phyloP scores from a whole-genome alignment of 23 red algal species.

The Gracilariopsis chorda region DNA sequence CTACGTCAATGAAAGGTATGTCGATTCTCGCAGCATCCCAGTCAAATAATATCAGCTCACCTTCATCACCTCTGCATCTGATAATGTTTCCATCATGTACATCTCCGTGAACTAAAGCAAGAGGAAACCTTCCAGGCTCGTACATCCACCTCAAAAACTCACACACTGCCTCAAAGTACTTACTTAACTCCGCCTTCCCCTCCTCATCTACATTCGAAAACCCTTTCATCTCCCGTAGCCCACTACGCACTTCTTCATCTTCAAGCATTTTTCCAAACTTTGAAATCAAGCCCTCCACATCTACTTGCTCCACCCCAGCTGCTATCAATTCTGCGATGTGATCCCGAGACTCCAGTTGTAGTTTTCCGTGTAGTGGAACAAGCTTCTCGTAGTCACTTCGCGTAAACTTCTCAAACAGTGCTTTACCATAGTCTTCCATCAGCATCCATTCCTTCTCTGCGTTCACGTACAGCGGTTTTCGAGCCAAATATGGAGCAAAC shows the following conservation, averaged over 20 bases:
- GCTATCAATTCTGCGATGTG: background rate
- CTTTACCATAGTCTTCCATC: too few relatives aligned
- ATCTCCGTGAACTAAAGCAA: background rate
- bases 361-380: background rate
- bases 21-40: background rate
- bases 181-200: background rate
- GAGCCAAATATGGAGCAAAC: too few relatives aligned
- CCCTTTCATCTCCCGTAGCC: background rate
- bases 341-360: background rate
- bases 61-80: background rate
- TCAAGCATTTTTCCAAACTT: background rate
- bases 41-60: background rate
- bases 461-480: too few relatives aligned
- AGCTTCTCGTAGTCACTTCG: background rate
- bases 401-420: too few relatives aligned
- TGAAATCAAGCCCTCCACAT: background rate
- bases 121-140: background rate
- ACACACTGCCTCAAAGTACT: background rate
- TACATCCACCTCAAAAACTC: background rate
- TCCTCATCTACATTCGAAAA: background rate
- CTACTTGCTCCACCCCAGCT: background rate
- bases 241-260: background rate
- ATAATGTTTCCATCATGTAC: too few relatives aligned
- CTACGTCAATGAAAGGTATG: background rate
- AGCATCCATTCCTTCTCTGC: too few relatives aligned